phyloP scores from a whole-genome alignment of 2,329 filamentous ascomycete genomes.

The Basipetospora chlamydospora region DNA sequence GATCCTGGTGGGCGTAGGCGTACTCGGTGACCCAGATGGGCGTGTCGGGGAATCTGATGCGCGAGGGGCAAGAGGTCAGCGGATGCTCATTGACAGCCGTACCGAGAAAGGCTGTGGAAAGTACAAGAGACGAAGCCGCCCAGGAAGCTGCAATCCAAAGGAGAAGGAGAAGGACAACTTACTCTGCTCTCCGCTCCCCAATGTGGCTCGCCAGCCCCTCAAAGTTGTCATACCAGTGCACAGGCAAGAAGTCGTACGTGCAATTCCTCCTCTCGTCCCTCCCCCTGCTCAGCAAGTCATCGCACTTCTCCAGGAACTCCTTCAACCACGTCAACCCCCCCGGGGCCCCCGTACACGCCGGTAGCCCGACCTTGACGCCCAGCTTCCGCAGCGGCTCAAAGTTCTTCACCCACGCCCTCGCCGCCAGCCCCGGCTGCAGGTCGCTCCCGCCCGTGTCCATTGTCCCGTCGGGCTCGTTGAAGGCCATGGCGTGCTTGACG shows the following conservation, averaged over 20 bases:
- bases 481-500: constrained; percentile 55
- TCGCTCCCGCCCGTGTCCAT: constrained; percentile 44
- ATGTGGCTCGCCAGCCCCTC: constrained; percentile 52
- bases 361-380: constrained; percentile 55
- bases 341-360: constrained; percentile 50
- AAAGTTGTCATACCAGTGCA: constrained; percentile 59
- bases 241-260: constrained; percentile 46
- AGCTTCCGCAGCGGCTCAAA: constrained; percentile 52
- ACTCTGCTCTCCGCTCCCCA: constrained; percentile 30
- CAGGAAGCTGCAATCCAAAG: neutral
- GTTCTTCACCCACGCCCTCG: constrained; percentile 54
- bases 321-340: constrained; percentile 51
- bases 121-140: neutral
- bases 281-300: constrained; percentile 35
- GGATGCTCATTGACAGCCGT: neutral
- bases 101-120: neutral
- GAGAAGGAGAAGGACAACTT: constrained; percentile 9
- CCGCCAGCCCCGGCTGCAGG: constrained; percentile 44
- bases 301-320: constrained; percentile 51
- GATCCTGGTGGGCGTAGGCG: constrained; percentile 42
- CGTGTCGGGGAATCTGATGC: constrained; percentile 38
- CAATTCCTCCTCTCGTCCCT: constrained; percentile 30
- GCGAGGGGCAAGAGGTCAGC: neutral
- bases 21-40: constrained; percentile 72
- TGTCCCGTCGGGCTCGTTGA: constrained; percentile 64